Conservation (phyloP, 768 basidiomycete species). For the Agrocybe praecox region DNA sequence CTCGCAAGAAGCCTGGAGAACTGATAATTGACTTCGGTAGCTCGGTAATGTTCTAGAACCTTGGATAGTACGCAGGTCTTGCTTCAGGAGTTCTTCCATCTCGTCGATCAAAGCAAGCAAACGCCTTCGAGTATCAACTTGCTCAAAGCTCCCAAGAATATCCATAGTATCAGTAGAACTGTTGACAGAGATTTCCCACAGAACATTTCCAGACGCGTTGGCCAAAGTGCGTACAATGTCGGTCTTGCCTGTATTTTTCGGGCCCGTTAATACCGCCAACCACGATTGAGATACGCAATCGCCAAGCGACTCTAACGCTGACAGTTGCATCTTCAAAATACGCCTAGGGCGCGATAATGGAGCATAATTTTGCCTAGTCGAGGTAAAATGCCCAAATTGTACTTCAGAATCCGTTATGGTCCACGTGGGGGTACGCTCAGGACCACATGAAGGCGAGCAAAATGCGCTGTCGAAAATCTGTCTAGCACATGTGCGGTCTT, state of each 20-base stretch:
- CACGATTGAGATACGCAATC: conserved; percentile 75
- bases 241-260: conserved; percentile 77
- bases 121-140: conserved; percentile 63
- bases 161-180: conserved; percentile 91
- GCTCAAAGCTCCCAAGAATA: conserved; percentile 94
- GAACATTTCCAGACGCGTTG: conserved; percentile 61
- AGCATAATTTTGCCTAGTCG: conserved; percentile 36
- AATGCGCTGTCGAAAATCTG: conserved; percentile 59
- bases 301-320: conserved; percentile 74
- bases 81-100: conserved; percentile 39
- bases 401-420: conserved; percentile 50
- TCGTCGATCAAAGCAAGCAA: conserved; percentile 39
- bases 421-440: conserved; percentile 32
- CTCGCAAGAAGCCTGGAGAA: conserved; percentile 16
- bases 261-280: conserved; percentile 88
- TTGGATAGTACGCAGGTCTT: conserved; percentile 33
- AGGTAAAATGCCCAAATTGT: conserved; percentile 68
- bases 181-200: conserved; percentile 80
- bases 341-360: conserved; percentile 44
- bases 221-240: conserved; percentile 72
- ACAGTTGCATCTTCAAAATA: conserved; percentile 63
- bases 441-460: conserved; percentile 22
- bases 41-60: conserved; percentile 27
- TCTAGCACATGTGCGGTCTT: conserved; percentile 61
- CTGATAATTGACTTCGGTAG: conserved; percentile 9